phyloP scores from a whole-genome alignment of 345 rosid genomes.

The Salix koriyanagi region DNA sequence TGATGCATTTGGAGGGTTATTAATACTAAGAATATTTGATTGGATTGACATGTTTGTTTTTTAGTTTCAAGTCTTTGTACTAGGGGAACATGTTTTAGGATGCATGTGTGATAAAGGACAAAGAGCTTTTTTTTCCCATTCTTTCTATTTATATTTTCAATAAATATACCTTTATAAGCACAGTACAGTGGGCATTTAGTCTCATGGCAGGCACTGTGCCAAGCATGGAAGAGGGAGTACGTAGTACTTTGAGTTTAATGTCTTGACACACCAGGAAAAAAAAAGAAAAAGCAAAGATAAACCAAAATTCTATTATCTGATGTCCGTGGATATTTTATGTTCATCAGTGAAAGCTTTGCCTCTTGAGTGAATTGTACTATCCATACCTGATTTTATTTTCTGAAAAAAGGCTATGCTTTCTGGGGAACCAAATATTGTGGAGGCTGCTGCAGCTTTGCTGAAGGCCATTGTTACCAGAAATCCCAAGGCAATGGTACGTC shows the following conservation, averaged over 20 bases:
- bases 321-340: too few species aligned
- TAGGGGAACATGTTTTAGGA: neutral
- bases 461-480: constrained; percentile 96
- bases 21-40: neutral
- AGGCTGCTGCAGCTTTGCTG: constrained; percentile 86
- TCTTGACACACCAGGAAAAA: too few species aligned
- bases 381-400: constrained; percentile 11
- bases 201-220: too few species aligned
- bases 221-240: too few species aligned
- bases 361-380: neutral
- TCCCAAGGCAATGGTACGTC: constrained; percentile 95
- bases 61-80: neutral
- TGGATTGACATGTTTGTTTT: neutral
- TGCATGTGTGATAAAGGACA: neutral
- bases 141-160: neutral
- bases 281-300: too few species aligned
- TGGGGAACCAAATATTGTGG: constrained; percentile 96
- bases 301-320: neutral
- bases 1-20: neutral
- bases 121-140: neutral
- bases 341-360: neutral
- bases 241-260: too few species aligned
- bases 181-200: too few species aligned
- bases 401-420: constrained; percentile 71
- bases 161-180: neutral